A percentile compares a stretch with the other conserved stretches of the same genome.
Conservation (phyloP, 2,329 filamentous ascomycete species). For the Fusarium albidum region DNA sequence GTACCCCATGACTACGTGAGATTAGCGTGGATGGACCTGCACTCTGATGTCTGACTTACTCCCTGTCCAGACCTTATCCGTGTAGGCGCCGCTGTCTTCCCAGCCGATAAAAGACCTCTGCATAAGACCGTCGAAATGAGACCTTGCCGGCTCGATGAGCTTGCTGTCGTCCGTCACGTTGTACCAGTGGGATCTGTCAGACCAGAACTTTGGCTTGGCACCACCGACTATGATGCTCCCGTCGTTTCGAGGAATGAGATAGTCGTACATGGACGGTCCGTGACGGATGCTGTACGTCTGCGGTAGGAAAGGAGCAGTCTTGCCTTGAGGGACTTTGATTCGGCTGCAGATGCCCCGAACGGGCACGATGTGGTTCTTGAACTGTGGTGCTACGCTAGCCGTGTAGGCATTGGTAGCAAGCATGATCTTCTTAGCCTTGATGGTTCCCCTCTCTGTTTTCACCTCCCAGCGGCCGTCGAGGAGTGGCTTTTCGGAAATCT, state of each 20-base stretch:
- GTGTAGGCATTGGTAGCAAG: slow-evolving; percentile 76
- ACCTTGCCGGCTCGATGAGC: slow-evolving; percentile 51
- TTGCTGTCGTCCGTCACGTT: slow-evolving; percentile 54
- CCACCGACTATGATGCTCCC: slow-evolving; percentile 48
- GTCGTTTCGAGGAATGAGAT: slow-evolving; percentile 54
- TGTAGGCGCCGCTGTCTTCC: slow-evolving; percentile 51
- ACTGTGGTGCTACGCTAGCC: slow-evolving; percentile 65
- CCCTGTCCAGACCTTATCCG: slow-evolving; percentile 43
- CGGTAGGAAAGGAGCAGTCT: slow-evolving; percentile 26
- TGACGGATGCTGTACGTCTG: slow-evolving; percentile 39
- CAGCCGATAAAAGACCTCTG: slow-evolving; percentile 57
- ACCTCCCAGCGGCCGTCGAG: slow-evolving; percentile 25
- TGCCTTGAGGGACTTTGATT: slow-evolving; percentile 36
- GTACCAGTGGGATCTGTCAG: slow-evolving; percentile 52
- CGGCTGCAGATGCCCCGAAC: slow-evolving; percentile 57
- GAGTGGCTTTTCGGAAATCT: slow-evolving; percentile 25
- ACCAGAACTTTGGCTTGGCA: slow-evolving; percentile 42
- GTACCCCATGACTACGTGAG: slow-evolving; percentile 51
- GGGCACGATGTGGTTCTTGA: slow-evolving; percentile 68
- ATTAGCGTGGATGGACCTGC: no score
- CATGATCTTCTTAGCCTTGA: slow-evolving; percentile 63
- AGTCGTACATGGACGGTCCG: slow-evolving; percentile 39
- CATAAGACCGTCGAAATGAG: slow-evolving; percentile 59
- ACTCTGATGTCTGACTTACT: slow-evolving; percentile 34
- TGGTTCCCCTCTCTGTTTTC: slow-evolving; percentile 49